Conservation (phyloP, 2,329 filamentous ascomycete species). For the Metarhizium album region DNA sequence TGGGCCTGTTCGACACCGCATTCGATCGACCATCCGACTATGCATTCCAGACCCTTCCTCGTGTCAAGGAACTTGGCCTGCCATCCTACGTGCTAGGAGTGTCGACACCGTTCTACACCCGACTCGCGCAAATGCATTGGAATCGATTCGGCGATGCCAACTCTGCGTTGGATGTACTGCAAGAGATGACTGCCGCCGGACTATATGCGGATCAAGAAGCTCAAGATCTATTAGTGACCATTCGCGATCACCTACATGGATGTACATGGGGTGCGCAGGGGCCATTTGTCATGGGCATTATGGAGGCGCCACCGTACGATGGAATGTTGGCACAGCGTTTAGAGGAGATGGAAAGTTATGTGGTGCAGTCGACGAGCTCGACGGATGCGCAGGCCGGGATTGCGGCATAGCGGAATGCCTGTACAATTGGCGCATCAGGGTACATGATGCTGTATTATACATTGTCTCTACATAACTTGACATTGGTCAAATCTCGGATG, state of each 20-base stretch:
- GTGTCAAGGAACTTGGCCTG: constrained; percentile 56
- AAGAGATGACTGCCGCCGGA: constrained; percentile 56
- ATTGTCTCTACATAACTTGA: background rate
- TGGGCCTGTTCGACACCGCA: constrained; percentile 43
- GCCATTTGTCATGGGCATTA: constrained; percentile 27
- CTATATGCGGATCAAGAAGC: constrained; percentile 40
- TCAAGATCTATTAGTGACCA: constrained; percentile 16
- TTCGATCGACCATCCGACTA: constrained; percentile 50
- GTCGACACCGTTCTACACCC: constrained; percentile 59
- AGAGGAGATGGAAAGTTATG: constrained; percentile 13
- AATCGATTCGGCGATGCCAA: constrained; percentile 45
- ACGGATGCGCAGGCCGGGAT: constrained; percentile 1
- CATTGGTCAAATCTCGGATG: background rate
- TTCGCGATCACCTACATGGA: constrained; percentile 22
- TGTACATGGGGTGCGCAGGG: constrained; percentile 27
- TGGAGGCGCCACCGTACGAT: constrained; percentile 26
- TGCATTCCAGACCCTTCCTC: constrained; percentile 50
- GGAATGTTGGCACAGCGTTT: constrained; percentile 16
- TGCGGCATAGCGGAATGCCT: background rate
- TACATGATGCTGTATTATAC: background rate
- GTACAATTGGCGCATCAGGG: background rate
- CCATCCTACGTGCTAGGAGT: constrained; percentile 62
- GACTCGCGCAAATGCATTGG: constrained; percentile 53
- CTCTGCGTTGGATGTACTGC: constrained; percentile 43
- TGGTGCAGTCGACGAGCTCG: constrained; percentile 7